Base-by-base conservation (phyloP, 2,329 filamentous ascomycete species). In the Fusarium globosum region DNA sequence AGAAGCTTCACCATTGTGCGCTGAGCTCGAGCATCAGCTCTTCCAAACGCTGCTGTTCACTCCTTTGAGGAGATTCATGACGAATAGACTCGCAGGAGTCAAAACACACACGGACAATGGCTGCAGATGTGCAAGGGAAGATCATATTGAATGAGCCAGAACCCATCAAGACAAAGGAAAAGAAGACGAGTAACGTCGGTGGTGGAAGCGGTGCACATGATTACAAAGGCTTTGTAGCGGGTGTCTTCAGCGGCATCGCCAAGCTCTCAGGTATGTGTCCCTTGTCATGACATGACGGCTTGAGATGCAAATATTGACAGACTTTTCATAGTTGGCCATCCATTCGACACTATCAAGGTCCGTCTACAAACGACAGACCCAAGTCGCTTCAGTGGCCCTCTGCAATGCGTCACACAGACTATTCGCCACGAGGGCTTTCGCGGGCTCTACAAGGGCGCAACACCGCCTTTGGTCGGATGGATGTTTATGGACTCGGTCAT, bases 271-370 rank as follows among this genome's bases (percentile, higher is more conserved):
- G 94, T 96, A 35, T 35, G 83, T 76, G 88, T 56, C 20, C 36
- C 33, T 53, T 56, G 39, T 48, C 30, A 36, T 45, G 30, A 30
- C 30, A 12, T 30, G 30, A 28, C 39, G 41, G 30, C 33, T 33
- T 21, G n/a, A 15, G 38, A 23, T 30, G 36, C 21, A 33, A 39
- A 46, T 11, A 33, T 14, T 64, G 61, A 65, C 72, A 73, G 30
- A 67, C 42, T 33, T 21, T 30, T 41, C 28, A 26, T 28, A 89
- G 88, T 92, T 79, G 90, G 90, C 66, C 90, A 92, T 78, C 90
- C 94, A 30, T 98, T 99, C 85, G 96, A 99, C 83, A 98, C 96
- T 0, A 90, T 99, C 82, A 99, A 99, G 84, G 96, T 98, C 61
- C 94, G 96, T 38, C 87, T 99, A 23, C 96, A 99, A 82, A 98